Conservation (phyloP, 371 early-diverging fungal species). For the Zancudomyces culisetae region DNA sequence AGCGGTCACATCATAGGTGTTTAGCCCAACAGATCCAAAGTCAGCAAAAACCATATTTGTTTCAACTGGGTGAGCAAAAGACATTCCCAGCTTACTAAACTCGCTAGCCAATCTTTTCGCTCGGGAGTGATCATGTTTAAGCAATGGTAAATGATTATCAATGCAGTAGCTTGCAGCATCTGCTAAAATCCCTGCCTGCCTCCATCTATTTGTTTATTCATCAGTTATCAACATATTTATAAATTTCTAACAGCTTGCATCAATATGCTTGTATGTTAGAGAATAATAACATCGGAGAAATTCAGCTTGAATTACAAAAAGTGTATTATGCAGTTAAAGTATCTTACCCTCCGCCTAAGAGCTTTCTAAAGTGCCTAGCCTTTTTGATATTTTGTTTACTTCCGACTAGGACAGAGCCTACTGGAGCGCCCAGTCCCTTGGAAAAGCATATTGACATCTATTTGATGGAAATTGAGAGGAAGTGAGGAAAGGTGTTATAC, state of each 20-base stretch:
- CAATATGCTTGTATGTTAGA: too few species aligned
- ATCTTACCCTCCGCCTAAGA: slow-evolving; percentile 46
- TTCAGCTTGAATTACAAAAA: background rate
- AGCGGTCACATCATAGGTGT: slow-evolving; percentile 13
- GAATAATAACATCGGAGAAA: too few species aligned
- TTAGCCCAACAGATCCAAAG: background rate
- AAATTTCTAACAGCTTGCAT: too few species aligned
- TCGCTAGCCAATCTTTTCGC: slow-evolving; percentile 41
- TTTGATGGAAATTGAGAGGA: background rate
- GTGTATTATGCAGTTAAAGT: background rate
- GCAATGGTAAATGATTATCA: slow-evolving; percentile 36
- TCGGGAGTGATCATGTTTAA: slow-evolving; percentile 44
- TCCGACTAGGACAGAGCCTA: slow-evolving; percentile 79
- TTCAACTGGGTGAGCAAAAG: slow-evolving; percentile 42
- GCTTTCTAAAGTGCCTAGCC: slow-evolving; percentile 67
- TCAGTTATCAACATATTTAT: too few species aligned
- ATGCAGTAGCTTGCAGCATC: slow-evolving; percentile 55
- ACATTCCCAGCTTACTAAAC: slow-evolving; percentile 38
- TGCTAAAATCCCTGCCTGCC: slow-evolving; percentile 68
- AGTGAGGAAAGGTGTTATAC: background rate
- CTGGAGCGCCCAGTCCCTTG: slow-evolving; percentile 78
- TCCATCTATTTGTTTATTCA: too few species aligned
- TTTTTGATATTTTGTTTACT: slow-evolving; percentile 41
- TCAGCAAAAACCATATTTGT: slow-evolving; percentile 85
- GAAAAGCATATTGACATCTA: slow-evolving; percentile 41